phyloP scores from a whole-genome alignment of 164 flowering plant species.

The Magnolia sinica region DNA sequence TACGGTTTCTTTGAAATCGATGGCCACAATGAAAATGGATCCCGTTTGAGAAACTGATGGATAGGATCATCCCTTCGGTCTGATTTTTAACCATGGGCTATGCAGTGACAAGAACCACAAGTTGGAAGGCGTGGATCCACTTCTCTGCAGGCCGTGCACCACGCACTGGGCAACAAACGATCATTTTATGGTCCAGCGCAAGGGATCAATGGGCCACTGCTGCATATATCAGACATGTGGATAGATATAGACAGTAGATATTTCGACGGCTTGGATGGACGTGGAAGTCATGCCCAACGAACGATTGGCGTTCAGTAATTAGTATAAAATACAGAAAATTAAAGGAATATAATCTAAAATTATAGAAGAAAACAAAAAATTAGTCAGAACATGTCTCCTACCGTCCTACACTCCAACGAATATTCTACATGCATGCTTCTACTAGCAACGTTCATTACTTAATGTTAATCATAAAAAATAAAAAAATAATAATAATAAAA shows the following conservation, averaged over 20 bases:
- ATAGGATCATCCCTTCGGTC: too few relatives aligned
- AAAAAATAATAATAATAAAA: background rate
- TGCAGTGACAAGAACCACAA: too few relatives aligned
- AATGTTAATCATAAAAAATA: background rate
- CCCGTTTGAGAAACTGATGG: too few relatives aligned
- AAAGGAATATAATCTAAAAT: background rate
- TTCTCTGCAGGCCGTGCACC: too few relatives aligned
- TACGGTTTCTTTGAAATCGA: too few relatives aligned
- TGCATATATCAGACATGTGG: background rate
- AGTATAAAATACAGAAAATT: background rate
- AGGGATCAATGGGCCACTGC: too few relatives aligned
- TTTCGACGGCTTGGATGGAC: background rate
- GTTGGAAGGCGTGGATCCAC: too few relatives aligned
- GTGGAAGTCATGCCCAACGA: background rate
- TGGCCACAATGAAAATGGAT: too few relatives aligned
- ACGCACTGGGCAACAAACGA: too few relatives aligned
- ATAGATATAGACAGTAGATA: background rate
- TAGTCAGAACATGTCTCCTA: constrained; percentile 1
- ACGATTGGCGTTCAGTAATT: background rate
- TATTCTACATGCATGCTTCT: constrained; percentile 7
- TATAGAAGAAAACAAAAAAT: background rate
- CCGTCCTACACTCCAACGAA: background rate
- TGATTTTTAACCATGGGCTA: too few relatives aligned
- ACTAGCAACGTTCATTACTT: background rate
- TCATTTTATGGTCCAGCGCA: too few relatives aligned